Evolutionary conservation across 805 yeast species (phyloP).

Genomic region (Saccharomycopsis schoenii): DNA sequence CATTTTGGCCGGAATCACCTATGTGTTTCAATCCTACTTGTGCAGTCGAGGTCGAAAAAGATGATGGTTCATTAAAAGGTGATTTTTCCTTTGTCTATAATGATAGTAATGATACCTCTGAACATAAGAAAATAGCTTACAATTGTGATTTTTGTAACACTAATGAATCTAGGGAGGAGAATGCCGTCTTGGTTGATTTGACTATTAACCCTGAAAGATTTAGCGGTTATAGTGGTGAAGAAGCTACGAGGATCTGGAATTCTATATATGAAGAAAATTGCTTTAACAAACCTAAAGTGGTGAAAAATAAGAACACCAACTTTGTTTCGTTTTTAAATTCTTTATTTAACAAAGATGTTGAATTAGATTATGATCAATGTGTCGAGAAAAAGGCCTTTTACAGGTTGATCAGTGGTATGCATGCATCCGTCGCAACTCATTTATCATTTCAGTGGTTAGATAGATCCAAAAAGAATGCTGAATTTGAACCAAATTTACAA

Average conservation of each 20-base stretch:
- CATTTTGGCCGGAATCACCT: conserved; percentile 69
- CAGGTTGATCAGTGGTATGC: conserved; percentile 85
- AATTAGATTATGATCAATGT: conserved; percentile 43
- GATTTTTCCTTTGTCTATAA: conserved; percentile 33
- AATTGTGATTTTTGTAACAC: conserved; percentile 63
- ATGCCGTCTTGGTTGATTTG: conserved; percentile 77
- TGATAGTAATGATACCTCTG: conserved; percentile 39
- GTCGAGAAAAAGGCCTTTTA: conserved; percentile 83
- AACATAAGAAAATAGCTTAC: conserved; percentile 19
- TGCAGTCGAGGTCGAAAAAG: conserved; percentile 78
- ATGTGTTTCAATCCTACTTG: conserved; percentile 82
- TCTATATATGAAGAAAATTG: conserved; percentile 90
- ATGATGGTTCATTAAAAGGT: conserved; percentile 36
- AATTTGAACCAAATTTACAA: conserved; percentile 75
- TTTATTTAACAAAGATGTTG: conserved; percentile 9
- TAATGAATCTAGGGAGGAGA: conserved; percentile 47
- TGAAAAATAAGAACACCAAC: conserved; percentile 1
- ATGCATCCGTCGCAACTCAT: conserved; percentile 91
- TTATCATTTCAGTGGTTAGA: conserved; percentile 74
- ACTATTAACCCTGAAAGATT: conserved; percentile 89
- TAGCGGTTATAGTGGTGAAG: conserved; percentile 93
- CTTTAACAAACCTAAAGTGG: conserved; percentile 37
- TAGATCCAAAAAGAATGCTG: conserved; percentile 46
- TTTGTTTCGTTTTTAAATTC: conserved; percentile 21
- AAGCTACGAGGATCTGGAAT: conserved; percentile 86